Percentiles rank a stretch among this genome's conserved stretches.
Evolutionary conservation across 768 basidiomycete species (phyloP).

Genomic region (Russula dissimulans): DNA sequence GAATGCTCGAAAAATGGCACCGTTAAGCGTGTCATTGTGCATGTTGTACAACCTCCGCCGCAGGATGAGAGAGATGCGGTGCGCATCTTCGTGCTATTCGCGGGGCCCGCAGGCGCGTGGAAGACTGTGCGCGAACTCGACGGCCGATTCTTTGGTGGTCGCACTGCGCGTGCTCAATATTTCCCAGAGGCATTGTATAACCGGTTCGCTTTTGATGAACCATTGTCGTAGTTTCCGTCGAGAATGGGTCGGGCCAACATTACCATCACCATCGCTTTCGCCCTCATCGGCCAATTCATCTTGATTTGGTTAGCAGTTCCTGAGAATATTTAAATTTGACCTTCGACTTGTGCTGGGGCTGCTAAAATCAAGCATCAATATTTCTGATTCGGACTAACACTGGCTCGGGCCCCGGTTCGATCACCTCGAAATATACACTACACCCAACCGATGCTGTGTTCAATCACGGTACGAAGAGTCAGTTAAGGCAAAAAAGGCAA

Average conservation of each 20-base stretch:
- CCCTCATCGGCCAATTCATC: neutral
- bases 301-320: neutral
- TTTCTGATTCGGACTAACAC: too few relatives aligned
- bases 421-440: too few relatives aligned
- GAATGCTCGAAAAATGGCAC: constrained; percentile 88
- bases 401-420: too few relatives aligned
- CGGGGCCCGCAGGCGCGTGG: constrained; percentile 91
- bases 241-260: neutral
- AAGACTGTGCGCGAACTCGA: constrained; percentile 90
- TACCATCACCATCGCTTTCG: neutral
- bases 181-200: constrained; percentile 55
- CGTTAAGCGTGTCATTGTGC: constrained; percentile 83
- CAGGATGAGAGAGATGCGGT: constrained; percentile 68
- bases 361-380: too few relatives aligned
- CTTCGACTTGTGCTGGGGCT: too few relatives aligned
- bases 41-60: constrained; percentile 61
- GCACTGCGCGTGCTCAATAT: constrained; percentile 73
- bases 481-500: too few relatives aligned
- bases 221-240: constrained; percentile 24
- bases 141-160: constrained; percentile 86
- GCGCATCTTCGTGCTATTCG: constrained; percentile 85
- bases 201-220: constrained; percentile 40
- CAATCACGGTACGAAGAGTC: too few relatives aligned
- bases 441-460: too few relatives aligned
- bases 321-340: neutral